Conservation (phyloP, 306 rosid species). For the Geum urbanum region DNA sequence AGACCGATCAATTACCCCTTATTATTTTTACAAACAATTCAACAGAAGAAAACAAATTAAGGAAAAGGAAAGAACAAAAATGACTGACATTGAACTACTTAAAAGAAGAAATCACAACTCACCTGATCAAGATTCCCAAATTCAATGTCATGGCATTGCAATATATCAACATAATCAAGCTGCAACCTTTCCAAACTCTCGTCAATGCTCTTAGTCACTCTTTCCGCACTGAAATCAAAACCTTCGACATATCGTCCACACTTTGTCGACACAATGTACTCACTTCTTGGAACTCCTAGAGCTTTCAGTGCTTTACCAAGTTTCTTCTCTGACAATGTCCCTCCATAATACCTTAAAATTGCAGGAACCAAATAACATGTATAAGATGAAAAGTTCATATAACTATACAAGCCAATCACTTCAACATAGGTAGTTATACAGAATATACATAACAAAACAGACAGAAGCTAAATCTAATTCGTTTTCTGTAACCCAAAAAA, state of each 20-base stretch:
- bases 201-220: constrained; percentile 74
- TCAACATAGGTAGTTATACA: not conserved
- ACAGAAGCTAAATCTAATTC: no score
- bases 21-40: constrained; percentile 1
- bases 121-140: constrained; percentile 85
- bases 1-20: not conserved
- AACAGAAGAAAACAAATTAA: not conserved
- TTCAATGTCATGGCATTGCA: constrained; percentile 94
- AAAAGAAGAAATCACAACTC: not conserved
- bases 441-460: not conserved
- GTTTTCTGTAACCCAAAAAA: no score
- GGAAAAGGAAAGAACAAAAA: not conserved
- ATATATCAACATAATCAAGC: constrained; percentile 81
- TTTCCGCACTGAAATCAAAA: constrained; percentile 81
- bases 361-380: not conserved
- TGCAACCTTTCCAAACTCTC: constrained; percentile 92
- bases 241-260: constrained; percentile 84
- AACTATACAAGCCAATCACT: not conserved
- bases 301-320: constrained; percentile 82
- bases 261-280: constrained; percentile 79
- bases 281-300: constrained; percentile 58
- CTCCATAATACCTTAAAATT: constrained; percentile 64
- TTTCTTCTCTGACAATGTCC: constrained; percentile 70
- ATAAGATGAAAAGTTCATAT: not conserved
- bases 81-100: not conserved